Conservation (phyloP, 1,139 yeast genomes). For the Diutina catenulata region DNA sequence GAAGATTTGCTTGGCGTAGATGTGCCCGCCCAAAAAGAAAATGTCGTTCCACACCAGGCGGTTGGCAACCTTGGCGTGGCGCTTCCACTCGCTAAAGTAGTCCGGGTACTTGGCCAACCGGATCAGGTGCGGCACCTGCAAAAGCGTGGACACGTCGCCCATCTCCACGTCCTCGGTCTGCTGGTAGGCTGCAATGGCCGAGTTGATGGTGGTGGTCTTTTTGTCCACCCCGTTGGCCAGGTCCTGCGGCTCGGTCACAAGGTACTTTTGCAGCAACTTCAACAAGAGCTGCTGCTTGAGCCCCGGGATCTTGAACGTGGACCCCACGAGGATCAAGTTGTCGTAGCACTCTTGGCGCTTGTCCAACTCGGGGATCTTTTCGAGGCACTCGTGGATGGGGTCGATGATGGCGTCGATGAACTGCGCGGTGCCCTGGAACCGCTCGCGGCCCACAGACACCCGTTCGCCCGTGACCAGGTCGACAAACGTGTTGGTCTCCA, state of each 20-base stretch:
- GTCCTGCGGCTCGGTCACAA: constrained; percentile 26
- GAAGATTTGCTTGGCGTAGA: constrained; percentile 77
- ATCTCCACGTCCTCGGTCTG: constrained; percentile 19
- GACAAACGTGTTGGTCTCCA: constrained; percentile 54
- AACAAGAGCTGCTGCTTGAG: constrained; percentile 60
- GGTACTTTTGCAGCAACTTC: constrained; percentile 46
- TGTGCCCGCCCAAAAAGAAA: constrained; percentile 78
- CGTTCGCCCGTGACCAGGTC: constrained; percentile 42
- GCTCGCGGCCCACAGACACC: constrained; percentile 66
- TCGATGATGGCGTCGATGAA: constrained; percentile 44
- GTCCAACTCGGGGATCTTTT: constrained; percentile 49
- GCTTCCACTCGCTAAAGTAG: constrained; percentile 93
- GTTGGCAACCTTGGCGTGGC: constrained; percentile 43
- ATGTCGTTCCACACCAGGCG: constrained; percentile 40
- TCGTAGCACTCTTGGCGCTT: constrained; percentile 83
- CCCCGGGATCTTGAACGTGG: constrained; percentile 65
- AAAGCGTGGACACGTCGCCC: constrained; percentile 6
- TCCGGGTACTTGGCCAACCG: constrained; percentile 69
- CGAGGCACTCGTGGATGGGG: constrained; percentile 42
- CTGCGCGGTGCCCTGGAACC: constrained; percentile 66
- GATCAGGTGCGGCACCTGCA: constrained; percentile 69
- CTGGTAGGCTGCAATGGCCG: constrained; percentile 34
- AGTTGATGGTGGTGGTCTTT: constrained; percentile 22
- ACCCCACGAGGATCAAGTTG: constrained; percentile 68
- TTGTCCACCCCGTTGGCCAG: constrained; percentile 11